phyloP scores from a whole-genome alignment of 495 filamentous ascomycete genomes.

The Poronia punctata region DNA sequence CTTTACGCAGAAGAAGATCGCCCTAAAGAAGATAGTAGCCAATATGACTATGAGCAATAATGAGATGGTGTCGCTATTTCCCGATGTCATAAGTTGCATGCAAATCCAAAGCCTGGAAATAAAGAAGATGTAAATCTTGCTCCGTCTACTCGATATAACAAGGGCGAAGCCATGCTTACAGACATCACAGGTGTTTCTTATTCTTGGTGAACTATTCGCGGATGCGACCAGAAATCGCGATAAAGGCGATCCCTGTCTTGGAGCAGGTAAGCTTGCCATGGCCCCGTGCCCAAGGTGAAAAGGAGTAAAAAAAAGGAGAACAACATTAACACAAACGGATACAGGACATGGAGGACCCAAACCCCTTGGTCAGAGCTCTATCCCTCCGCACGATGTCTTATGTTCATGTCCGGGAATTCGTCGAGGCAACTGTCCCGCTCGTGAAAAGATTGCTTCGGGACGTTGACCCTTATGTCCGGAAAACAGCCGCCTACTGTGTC shows the following conservation, averaged over 20 bases:
- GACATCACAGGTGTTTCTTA: slow-evolving; percentile 76
- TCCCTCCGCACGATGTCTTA: slow-evolving; percentile 95
- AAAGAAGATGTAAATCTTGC: slow-evolving; percentile 85
- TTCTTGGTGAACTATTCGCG: slow-evolving; percentile 96
- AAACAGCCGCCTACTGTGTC: slow-evolving; percentile 93
- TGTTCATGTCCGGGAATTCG: slow-evolving; percentile 93
- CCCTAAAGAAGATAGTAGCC: slow-evolving; percentile 98
- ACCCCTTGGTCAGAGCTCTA: slow-evolving; percentile 87
- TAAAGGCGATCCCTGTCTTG: slow-evolving; percentile 86
- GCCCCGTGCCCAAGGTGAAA: background rate
- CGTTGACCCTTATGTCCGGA: slow-evolving; percentile 90
- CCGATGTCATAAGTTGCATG: slow-evolving; percentile 94
- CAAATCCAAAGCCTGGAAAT: slow-evolving; percentile 89
- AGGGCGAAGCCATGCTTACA: slow-evolving; percentile 10
- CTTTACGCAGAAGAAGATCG: slow-evolving; percentile 92
- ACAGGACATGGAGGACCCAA: slow-evolving; percentile 90
- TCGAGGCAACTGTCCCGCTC: slow-evolving; percentile 80
- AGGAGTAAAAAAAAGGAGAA: background rate
- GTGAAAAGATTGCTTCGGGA: slow-evolving; percentile 81
- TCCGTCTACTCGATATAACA: slow-evolving; percentile 6
- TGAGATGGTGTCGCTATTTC: slow-evolving; percentile 96
- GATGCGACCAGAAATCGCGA: slow-evolving; percentile 87
- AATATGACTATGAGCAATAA: slow-evolving; percentile 99
- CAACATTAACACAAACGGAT: slow-evolving; percentile 9
- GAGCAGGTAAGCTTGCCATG: slow-evolving; percentile 54